These are phyloP conservation scores for Carnegiea gigantea DNA, from an alignment of 179 eudicot species.

Conservation along the genomic window DNA sequence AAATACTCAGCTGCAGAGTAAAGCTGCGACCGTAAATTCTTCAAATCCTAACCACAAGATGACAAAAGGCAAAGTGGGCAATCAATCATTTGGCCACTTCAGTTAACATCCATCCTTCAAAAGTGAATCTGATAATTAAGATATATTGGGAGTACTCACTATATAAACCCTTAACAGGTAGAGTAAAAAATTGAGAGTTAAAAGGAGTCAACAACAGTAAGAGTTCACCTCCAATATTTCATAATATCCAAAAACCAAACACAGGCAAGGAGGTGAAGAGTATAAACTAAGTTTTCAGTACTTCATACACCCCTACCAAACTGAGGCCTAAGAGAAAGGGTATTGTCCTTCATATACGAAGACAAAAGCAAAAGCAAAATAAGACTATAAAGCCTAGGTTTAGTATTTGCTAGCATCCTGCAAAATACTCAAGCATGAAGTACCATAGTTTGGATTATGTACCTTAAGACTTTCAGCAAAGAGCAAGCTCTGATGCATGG, in stretches of 20 bases:
- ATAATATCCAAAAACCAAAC: too few relatives aligned
- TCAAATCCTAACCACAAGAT: slow-evolving; percentile 61
- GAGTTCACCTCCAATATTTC: background rate
- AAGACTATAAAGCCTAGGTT: slow-evolving; percentile 3
- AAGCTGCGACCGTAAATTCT: slow-evolving; percentile 74
- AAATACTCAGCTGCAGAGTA: slow-evolving; percentile 95
- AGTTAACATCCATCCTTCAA: background rate
- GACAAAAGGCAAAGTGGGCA: slow-evolving; percentile 8
- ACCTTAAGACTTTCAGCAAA: slow-evolving; percentile 92
- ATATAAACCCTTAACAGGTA: background rate
- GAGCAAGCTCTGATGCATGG: slow-evolving; percentile 84
- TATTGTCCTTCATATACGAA: background rate
- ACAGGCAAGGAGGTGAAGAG: background rate
- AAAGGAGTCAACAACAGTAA: background rate
- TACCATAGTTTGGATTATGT: background rate
- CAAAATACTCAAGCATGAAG: background rate
- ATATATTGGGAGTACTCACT: background rate
- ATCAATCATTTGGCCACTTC: background rate
- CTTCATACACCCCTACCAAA: background rate
- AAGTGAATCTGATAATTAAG: background rate
- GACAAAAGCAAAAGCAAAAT: background rate
- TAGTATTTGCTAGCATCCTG: background rate
- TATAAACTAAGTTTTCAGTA: background rate
- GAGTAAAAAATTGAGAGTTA: background rate
- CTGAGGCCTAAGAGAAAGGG: background rate